Evolutionary conservation across 768 basidiomycete genomes (phyloP).

Genomic region (Leccinum fibrillosum): DNA sequence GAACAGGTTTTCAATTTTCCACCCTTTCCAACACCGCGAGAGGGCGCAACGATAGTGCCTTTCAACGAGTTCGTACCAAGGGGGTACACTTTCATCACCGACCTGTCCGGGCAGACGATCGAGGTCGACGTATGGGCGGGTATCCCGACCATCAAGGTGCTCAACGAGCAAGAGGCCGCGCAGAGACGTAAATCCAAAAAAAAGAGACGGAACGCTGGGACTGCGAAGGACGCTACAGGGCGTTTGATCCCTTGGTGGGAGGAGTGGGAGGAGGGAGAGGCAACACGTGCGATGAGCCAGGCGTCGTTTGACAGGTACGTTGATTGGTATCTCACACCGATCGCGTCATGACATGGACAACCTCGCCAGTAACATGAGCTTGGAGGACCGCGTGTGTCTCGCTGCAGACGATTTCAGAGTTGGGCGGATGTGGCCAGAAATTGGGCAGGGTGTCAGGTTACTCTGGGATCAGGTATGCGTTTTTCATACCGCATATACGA

Average conservation of each 20-base stretch:
- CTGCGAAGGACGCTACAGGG: conserved; percentile 16
- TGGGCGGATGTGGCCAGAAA: conserved; percentile 31
- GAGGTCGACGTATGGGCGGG: conserved; percentile 27
- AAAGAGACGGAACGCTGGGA: conserved; percentile 20
- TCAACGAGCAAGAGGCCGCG: conserved; percentile 20
- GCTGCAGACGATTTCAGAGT: conserved; percentile 32
- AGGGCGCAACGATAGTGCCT: conserved; percentile 39
- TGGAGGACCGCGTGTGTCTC: conserved; percentile 23
- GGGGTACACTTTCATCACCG: conserved; percentile 17
- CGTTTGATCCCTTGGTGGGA: conserved; percentile 31
- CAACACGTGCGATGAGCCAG: conserved; percentile 16
- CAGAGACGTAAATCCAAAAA: conserved; percentile 15
- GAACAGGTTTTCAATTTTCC: conserved; percentile 33
- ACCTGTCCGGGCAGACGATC: conserved; percentile 11
- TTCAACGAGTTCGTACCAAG: conserved; percentile 39
- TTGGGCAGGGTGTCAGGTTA: conserved; percentile 24
- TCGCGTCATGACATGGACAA: neutral
- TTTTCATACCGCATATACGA: neutral
- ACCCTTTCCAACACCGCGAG: conserved; percentile 44
- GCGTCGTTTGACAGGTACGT: conserved; percentile 28
- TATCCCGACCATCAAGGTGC: conserved; percentile 26
- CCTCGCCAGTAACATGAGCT: conserved; percentile 3
- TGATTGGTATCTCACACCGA: neutral
- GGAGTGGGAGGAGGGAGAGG: conserved; percentile 31
- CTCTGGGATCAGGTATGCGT: conserved; percentile 31